Evolutionary conservation across 768 basidiomycete species (phyloP).

Genomic region (Leccinum variicolor): DNA sequence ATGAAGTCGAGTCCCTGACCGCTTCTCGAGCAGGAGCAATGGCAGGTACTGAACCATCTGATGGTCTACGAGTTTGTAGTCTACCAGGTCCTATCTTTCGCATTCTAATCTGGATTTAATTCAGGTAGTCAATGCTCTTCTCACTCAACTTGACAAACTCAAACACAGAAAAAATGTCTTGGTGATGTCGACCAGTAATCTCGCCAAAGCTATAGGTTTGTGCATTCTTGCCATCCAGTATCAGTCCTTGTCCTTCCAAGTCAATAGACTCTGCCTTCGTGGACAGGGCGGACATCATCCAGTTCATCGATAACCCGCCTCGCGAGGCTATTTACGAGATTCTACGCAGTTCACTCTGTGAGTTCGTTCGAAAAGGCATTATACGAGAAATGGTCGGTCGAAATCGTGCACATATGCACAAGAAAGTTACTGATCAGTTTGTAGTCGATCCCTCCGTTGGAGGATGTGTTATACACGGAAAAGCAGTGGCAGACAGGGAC

Average conservation of each 20-base stretch:
- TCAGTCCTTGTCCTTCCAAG: neutral
- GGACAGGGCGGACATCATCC: conserved; percentile 95
- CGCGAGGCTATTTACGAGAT: conserved; percentile 94
- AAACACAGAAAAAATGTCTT: conserved; percentile 91
- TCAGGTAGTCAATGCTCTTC: conserved; percentile 94
- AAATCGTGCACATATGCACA: neutral
- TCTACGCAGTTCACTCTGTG: conserved; percentile 72
- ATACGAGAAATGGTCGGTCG: conserved; percentile 57
- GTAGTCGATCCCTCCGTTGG: conserved; percentile 62
- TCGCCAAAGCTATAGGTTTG: conserved; percentile 90
- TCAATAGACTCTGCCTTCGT: conserved; percentile 85
- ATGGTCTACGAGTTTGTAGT: conserved; percentile 77
- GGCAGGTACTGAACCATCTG: conserved; percentile 93
- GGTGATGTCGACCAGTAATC: conserved; percentile 95
- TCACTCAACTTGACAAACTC: conserved; percentile 95
- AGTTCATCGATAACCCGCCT: conserved; percentile 90
- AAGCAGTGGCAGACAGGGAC: conserved; percentile 5
- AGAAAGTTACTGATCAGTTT: conserved; percentile 1
- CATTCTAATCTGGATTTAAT: neutral
- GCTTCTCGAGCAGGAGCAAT: conserved; percentile 93
- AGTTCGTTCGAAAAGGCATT: conserved; percentile 74
- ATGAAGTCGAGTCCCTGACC: conserved; percentile 95
- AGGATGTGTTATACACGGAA: conserved; percentile 40
- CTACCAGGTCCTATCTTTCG: neutral
- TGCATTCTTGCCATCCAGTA: neutral